phyloP scores from a whole-genome alignment of 2,329 filamentous ascomycete genomes.

The Fusarium devonianum region DNA sequence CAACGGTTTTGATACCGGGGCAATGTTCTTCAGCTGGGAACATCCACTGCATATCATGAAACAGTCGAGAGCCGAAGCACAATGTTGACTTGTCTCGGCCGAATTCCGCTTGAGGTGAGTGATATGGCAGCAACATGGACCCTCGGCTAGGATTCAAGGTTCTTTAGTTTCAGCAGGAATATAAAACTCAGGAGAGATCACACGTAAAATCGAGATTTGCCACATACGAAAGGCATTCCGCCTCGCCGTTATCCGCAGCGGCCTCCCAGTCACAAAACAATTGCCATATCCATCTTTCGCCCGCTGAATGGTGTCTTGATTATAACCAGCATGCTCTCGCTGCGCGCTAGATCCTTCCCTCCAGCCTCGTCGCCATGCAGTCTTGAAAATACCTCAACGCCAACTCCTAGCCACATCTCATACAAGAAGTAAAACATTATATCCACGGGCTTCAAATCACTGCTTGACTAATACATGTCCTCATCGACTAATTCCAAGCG shows the following conservation, averaged over 20 bases:
- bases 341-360: conserved; percentile 9
- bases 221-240: conserved; percentile 1
- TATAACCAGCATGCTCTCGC: conserved; percentile 25
- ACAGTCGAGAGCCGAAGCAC: too few species aligned
- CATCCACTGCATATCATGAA: too few species aligned
- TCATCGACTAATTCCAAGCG: conserved; percentile 46
- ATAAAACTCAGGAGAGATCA: too few species aligned
- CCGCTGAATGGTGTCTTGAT: conserved; percentile 30
- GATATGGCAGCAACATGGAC: too few species aligned
- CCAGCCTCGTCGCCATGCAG: conserved; percentile 35
- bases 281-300: conserved; percentile 12
- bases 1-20: too few species aligned
- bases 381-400: conserved; percentile 42
- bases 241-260: not conserved
- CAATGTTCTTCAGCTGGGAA: too few species aligned
- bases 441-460: conserved; percentile 5
- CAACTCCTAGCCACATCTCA: conserved; percentile 36
- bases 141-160: too few species aligned
- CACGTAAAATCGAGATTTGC: too few species aligned
- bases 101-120: too few species aligned
- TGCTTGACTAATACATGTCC: conserved; percentile 4
- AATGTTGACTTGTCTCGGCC: too few species aligned
- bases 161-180: too few species aligned
- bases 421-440: conserved; percentile 33
- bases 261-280: conserved; percentile 1